Percentiles rank a stretch among this genome's conserved stretches.
Evolutionary conservation across 1,139 yeast genomes (phyloP).

Genomic region (Debaryomyces robertsiae): DNA sequence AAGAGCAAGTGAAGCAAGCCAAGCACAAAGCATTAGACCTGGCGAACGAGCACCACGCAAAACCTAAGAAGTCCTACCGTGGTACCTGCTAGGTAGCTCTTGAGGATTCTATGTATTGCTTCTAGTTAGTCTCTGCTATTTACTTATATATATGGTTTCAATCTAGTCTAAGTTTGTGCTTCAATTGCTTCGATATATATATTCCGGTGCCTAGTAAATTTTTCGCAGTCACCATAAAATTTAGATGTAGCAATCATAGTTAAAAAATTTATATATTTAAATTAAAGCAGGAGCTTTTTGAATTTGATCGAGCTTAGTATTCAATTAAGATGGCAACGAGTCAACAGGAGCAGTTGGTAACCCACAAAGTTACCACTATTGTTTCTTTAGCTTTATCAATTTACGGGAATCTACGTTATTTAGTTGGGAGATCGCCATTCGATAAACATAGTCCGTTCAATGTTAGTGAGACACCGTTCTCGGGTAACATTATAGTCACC

Average conservation of each 20-base stretch:
- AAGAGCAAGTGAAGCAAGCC: conserved; percentile 28
- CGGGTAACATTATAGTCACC: conserved; percentile 56
- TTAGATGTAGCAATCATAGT: conserved; percentile 4
- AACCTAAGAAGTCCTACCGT: conserved; percentile 49
- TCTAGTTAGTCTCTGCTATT: neutral
- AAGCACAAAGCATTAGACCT: conserved; percentile 25
- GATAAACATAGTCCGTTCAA: conserved; percentile 48
- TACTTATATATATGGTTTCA: no score
- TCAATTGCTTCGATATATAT: no score
- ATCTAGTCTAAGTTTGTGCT: no score
- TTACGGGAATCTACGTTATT: conserved; percentile 56
- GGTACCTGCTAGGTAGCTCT: conserved; percentile 47
- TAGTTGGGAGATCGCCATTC: conserved; percentile 51
- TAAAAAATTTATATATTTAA: neutral
- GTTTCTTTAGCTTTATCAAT: conserved; percentile 55
- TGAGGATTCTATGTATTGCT: neutral
- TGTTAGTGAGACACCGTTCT: conserved; percentile 64
- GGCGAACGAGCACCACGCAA: conserved; percentile 30
- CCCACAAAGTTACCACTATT: conserved; percentile 50
- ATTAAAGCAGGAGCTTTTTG: no score
- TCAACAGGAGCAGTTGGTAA: conserved; percentile 15
- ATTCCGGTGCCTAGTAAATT: neutral
- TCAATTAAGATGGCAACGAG: conserved; percentile 9
- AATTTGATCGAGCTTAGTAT: no score
- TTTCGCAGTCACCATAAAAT: conserved; percentile 7